Percentiles rank a stretch among this genome's conserved stretches.
Conservation (phyloP, 345 rosid species). For the Gynandropsis gynandra region DNA sequence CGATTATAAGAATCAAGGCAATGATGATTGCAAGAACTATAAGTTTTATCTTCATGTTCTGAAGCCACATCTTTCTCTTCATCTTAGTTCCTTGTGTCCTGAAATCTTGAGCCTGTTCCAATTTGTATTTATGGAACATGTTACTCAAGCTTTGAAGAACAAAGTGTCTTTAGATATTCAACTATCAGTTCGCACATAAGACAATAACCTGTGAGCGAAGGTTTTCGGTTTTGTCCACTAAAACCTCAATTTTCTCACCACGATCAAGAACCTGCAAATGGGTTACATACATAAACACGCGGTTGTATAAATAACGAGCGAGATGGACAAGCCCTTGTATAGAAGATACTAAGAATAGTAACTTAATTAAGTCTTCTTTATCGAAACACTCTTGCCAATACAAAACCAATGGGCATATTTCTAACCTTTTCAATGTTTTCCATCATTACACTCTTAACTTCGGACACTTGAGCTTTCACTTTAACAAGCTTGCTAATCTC, state of each 20-base stretch:
- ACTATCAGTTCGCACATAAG: background rate
- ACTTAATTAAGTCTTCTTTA: too few relatives aligned
- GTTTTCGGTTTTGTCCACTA: slow-evolving; percentile 72
- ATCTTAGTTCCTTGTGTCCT: slow-evolving; percentile 63
- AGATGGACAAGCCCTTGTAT: too few relatives aligned
- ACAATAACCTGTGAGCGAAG: slow-evolving; percentile 60
- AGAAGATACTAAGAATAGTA: too few relatives aligned
- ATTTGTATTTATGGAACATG: background rate
- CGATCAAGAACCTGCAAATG: slow-evolving; percentile 62
- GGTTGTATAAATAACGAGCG: too few relatives aligned
- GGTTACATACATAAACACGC: background rate
- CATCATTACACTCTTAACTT: slow-evolving; percentile 93
- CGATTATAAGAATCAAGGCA: slow-evolving; percentile 55
- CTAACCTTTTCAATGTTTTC: slow-evolving; percentile 84
- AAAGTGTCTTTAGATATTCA: background rate
- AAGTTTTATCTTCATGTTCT: slow-evolving; percentile 77
- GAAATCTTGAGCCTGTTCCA: slow-evolving; percentile 64
- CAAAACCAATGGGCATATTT: background rate
- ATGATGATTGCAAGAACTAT: slow-evolving; percentile 51
- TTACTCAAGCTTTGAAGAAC: background rate
- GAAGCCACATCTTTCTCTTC: slow-evolving; percentile 68
- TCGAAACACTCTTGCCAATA: too few relatives aligned
- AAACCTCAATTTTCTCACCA: slow-evolving; percentile 71
- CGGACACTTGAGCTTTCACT: slow-evolving; percentile 86
- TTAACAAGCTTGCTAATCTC: slow-evolving; percentile 74